Evolutionary conservation across 352 stramenopile genomes (phyloP), one percentile per base, ranked within the genome.

Genomic region (Globisporangium spinosum): DNA sequence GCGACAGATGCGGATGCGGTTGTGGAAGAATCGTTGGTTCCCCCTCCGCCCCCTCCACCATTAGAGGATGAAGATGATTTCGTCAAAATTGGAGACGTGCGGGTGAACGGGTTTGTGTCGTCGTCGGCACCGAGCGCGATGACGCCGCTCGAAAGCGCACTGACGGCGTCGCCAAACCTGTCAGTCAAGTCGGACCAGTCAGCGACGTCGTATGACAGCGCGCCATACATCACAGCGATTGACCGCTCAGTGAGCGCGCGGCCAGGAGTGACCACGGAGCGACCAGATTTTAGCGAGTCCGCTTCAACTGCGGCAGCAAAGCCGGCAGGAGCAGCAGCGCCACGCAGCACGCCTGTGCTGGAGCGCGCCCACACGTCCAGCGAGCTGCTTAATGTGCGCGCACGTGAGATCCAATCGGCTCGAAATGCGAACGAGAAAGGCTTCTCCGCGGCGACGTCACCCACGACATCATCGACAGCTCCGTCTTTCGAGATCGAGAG

Each of bases 401-500:
- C 77, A 17, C 77, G 76, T 13, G 82, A 90, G 60, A 72, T 78
- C 64, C 71, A 85, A 58, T 74, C 78, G n/a, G 68, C 75, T n/a
- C 78, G 71, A 25, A 70, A 64, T 17, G 69, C 67, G 27, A 75
- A 74, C 25, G 77, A 88, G 61, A 85, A 82, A 43, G 59, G 72
- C 3, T 38, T 49, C 20, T 61, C 55, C 13, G 45, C 60, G 17
- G 77, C 75, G 65, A 79, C 73, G 43, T 76, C 61, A 47, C 66
- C 69, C 23, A 79, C 79, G 1, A 75, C 73, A 12, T 78, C 81
- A 3, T 68, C 70, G 13, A 64, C 65, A 13, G 76, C 82, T 12
- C 77, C 83, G 8, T 89, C 86, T 34, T 91, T 93, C 65, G 88
- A 96, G 77, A 94, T 96, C 62, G 83, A 93, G 67, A 91, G 80